phyloP scores from a whole-genome alignment of 2,329 filamentous ascomycete species.

The Ceratocystis lukuohia region DNA sequence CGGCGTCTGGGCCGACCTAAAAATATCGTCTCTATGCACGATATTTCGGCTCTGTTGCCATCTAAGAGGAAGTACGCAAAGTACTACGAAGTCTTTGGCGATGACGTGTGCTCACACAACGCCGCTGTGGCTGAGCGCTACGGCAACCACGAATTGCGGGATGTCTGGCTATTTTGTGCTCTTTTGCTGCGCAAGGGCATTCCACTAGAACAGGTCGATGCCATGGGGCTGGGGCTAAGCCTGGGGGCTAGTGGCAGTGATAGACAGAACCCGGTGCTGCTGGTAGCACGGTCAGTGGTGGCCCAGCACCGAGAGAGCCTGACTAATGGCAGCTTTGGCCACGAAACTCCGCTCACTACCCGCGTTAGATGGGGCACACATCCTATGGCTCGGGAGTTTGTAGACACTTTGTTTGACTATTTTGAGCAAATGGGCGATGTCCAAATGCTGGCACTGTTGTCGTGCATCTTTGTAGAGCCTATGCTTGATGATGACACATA shows the following conservation, averaged over 20 bases:
- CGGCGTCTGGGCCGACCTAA: constrained; percentile 28
- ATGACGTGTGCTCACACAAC: constrained; percentile 74
- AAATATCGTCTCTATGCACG: constrained; percentile 57
- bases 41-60: constrained; percentile 58
- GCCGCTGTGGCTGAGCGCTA: constrained; percentile 60
- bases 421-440: constrained; percentile 50
- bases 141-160: constrained; percentile 55
- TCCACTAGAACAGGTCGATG: constrained; percentile 50
- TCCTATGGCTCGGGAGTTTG: constrained; percentile 48
- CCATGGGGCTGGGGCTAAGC: not conserved
- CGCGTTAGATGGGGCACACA: constrained; percentile 56
- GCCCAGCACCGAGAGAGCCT: constrained; percentile 25
- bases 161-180: constrained; percentile 72
- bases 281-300: constrained; percentile 53
- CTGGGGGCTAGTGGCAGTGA: not conserved
- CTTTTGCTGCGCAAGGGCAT: constrained; percentile 66
- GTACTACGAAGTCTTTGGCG: constrained; percentile 72
- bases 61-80: constrained; percentile 64
- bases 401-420: constrained; percentile 48
- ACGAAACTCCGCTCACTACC: constrained; percentile 29
- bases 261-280: constrained; percentile 33
- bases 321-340: not conserved
- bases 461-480: constrained; percentile 45
- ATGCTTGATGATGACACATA: constrained; percentile 30
- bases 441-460: constrained; percentile 60